A percentile compares a stretch with the other conserved stretches of the same genome.
Evolutionary conservation across 1,284 basidiomycete species (phyloP).

Genomic region (Schizopora paradoxa): DNA sequence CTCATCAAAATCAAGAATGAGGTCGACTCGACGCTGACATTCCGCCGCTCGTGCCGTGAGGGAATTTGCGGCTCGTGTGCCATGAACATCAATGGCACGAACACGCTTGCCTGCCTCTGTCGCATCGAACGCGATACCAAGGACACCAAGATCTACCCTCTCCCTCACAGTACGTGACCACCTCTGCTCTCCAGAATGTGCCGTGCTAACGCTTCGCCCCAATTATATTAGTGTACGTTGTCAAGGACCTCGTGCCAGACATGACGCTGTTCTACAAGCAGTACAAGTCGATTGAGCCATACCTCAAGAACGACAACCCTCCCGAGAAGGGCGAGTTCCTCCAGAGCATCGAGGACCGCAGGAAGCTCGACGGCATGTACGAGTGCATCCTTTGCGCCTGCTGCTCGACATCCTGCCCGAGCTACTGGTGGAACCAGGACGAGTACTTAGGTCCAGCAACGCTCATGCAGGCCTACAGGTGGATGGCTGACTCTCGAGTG

Average conservation of each 20-base stretch:
- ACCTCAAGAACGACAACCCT: conserved; percentile 87
- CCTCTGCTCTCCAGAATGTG: not conserved
- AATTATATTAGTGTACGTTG: conserved; percentile 80
- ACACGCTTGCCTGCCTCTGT: conserved; percentile 97
- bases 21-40: conserved; percentile 92
- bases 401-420: conserved; percentile 94
- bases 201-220: not conserved
- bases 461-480: conserved; percentile 92
- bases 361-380: conserved; percentile 96
- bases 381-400: conserved; percentile 94
- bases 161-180: conserved; percentile 83
- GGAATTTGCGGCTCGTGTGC: conserved; percentile 98
- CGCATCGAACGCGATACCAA: conserved; percentile 82
- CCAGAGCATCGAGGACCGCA: conserved; percentile 88
- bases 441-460: conserved; percentile 97
- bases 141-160: conserved; percentile 91
- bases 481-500: conserved; percentile 96
- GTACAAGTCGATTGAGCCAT: conserved; percentile 98
- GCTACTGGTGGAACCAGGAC: conserved; percentile 99
- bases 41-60: conserved; percentile 95
- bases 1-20: conserved; percentile 99
- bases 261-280: conserved; percentile 96
- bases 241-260: conserved; percentile 95
- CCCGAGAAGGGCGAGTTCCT: conserved; percentile 81
- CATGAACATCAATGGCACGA: conserved; percentile 98